Base-by-base conservation (phyloP, 106 monocot genomes). In the Dioscorea alata region DNA sequence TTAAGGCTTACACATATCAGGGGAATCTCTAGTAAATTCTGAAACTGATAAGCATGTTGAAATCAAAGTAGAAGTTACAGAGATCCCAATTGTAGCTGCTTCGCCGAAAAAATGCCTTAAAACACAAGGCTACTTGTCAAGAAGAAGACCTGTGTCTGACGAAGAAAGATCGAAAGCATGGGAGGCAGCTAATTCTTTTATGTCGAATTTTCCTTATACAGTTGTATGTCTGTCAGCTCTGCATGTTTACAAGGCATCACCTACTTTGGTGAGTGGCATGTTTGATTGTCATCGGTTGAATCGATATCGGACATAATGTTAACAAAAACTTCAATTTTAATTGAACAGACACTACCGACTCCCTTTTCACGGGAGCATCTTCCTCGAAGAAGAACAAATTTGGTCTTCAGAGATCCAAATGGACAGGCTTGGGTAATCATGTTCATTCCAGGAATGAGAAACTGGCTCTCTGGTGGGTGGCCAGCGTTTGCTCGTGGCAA, bases 381-480 rank as follows among this genome's bases (percentile, higher is more conserved):
- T 42, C 79, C 79, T 3, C 50, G 54, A n/a, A 52, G 25, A 23
- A 79, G 33, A 65, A 61, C 54, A 9, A 62, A 68, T 13, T 31
- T 79, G 68, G 49, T 73, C 61, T 62, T 79, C 53, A 50, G 57
- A 15, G 79, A 69, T 49, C 67, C 73, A 52, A 65, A 21, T 56
- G 73, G 65, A 12, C 57, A 57, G 57, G 72, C 67, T 67, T 79
- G 79, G 79, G 60, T 62, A 10, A 63, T 73, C 7, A 16, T 60
- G 2, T 82, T 73, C 67, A 48, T 76, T 50, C 59, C 69, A 8
- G 59, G 58, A 28, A 15, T 56, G 21, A 61, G 68, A 52, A 63
- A 53, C 69, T 57, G 54, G 13, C 20, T 81, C 53, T 76, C 76
- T 4, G 23, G 67, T 57, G 82, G 82, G n/a, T 82, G 82, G 82